Percentiles rank a stretch among this genome's conserved stretches.
Conservation (phyloP, 441 rosid species). For the Manihot esculenta region DNA sequence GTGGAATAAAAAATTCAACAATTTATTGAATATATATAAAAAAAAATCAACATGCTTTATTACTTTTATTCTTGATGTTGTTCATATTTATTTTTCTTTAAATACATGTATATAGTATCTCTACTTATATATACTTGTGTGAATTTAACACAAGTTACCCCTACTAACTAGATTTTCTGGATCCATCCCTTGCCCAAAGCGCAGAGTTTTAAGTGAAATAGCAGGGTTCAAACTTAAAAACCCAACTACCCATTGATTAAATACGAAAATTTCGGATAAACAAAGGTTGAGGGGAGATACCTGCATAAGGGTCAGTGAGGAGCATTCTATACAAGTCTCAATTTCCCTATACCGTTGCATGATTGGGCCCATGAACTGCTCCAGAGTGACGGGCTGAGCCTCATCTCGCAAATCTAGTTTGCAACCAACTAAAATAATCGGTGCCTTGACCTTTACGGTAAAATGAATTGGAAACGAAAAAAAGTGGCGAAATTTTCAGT, state of each 20-base stretch:
- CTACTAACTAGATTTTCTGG: too few relatives aligned
- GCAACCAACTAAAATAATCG: conserved; percentile 71
- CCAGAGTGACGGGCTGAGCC: conserved; percentile 49
- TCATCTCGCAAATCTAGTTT: conserved; percentile 76
- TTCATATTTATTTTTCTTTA: too few relatives aligned
- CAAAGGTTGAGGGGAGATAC: conserved; percentile 27
- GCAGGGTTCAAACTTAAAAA: neutral
- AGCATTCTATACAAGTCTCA: conserved; percentile 75
- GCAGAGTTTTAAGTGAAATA: neutral
- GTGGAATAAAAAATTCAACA: too few relatives aligned
- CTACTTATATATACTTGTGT: too few relatives aligned
- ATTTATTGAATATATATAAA: too few relatives aligned
- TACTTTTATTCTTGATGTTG: too few relatives aligned
- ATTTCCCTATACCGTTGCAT: conserved; percentile 76
- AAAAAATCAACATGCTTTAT: too few relatives aligned
- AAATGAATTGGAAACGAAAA: neutral
- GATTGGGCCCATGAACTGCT: conserved; percentile 59
- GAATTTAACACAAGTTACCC: too few relatives aligned
- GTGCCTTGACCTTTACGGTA: conserved; percentile 61
- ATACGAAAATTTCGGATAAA: neutral
- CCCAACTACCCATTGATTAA: neutral
- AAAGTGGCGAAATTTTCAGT: neutral
- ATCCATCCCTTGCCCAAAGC: too few relatives aligned
- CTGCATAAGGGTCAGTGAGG: conserved; percentile 73
- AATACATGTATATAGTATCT: too few relatives aligned